Evolutionary conservation across 306 rosid genomes (phyloP), one percentile per base, ranked within the genome.

Genomic region (Hippophae tibetana): DNA sequence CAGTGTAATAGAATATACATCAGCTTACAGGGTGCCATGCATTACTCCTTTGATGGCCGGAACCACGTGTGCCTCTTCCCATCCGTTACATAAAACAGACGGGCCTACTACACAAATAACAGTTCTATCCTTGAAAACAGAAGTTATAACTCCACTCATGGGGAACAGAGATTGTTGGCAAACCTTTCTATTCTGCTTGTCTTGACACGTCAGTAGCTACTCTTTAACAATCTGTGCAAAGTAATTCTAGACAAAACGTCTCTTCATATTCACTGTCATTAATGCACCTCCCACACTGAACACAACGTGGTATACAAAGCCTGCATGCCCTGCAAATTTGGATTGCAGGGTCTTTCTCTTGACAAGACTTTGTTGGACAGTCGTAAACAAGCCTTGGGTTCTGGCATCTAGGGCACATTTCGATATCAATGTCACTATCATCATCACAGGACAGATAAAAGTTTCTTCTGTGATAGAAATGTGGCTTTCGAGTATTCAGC

Each of bases 371-470:
- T 0, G 78, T 66, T 0, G 95, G 92, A 73, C 97, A 90, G 70
- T 90, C 97, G 54, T 90, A 90, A 48, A 90, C 76, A 58, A 90
- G 95, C 81, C 90, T 84, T 67, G 72, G 71, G 60, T 83, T 82
- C 68, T 87, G 77, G 66, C 97, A 90, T 58, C 84, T 71, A 14
- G 97, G 96, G 67, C 95, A 90, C 31, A 67, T 69, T 76, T 90
- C 94, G 49, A 90, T 76, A 61, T 90, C 97, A 45, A 90, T 70
- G 46, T 71, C 76, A 42, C 85, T 71, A 52, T 83, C 82, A 78
- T 90, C 96, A 61, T 87, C 86, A 61, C 65, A 59, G 14, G 99
- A 71, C 52, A 87, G 67, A 68, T 92, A 87, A 9, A 83, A 63
- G 52, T 66, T 78, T n/a, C 79, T 82, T 69, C 96, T 66, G 43